A percentile compares a stretch with the other conserved stretches of the same genome.
phyloP scores from a whole-genome alignment of 495 filamentous ascomycete genomes.

The Penicillium diatomitis region DNA sequence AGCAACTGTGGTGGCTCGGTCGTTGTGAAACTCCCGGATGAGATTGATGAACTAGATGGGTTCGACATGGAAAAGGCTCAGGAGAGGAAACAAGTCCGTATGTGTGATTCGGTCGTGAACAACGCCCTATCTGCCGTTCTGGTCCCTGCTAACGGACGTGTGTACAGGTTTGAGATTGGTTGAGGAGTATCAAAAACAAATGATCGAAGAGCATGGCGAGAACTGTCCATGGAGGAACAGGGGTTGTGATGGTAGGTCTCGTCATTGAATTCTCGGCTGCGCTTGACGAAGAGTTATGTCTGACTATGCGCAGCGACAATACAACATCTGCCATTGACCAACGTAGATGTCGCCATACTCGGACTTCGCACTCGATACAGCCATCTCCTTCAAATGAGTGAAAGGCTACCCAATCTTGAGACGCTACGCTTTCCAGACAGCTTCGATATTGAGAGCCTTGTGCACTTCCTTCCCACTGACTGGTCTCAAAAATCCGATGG shows the following conservation, averaged over 20 bases:
- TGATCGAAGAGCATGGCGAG: constrained; percentile 70
- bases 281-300: background rate
- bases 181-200: constrained; percentile 61
- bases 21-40: constrained; percentile 66
- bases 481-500: constrained; percentile 17
- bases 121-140: background rate
- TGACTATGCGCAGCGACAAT: constrained; percentile 34
- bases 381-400: constrained; percentile 36
- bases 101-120: constrained; percentile 7
- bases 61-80: constrained; percentile 47
- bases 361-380: constrained; percentile 53
- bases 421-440: constrained; percentile 38
- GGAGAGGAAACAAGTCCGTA: constrained; percentile 54
- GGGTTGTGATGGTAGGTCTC: constrained; percentile 66
- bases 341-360: constrained; percentile 45
- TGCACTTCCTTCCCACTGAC: constrained; percentile 23
- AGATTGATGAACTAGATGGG: constrained; percentile 41
- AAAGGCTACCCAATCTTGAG: constrained; percentile 41
- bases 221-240: constrained; percentile 78
- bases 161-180: constrained; percentile 49
- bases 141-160: constrained; percentile 4
- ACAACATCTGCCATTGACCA: constrained; percentile 48
- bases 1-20: constrained; percentile 74
- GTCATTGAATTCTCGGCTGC: background rate
- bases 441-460: constrained; percentile 28